Evolutionary conservation across 306 rosid genomes (phyloP).

Genomic region (Malus domestica): DNA sequence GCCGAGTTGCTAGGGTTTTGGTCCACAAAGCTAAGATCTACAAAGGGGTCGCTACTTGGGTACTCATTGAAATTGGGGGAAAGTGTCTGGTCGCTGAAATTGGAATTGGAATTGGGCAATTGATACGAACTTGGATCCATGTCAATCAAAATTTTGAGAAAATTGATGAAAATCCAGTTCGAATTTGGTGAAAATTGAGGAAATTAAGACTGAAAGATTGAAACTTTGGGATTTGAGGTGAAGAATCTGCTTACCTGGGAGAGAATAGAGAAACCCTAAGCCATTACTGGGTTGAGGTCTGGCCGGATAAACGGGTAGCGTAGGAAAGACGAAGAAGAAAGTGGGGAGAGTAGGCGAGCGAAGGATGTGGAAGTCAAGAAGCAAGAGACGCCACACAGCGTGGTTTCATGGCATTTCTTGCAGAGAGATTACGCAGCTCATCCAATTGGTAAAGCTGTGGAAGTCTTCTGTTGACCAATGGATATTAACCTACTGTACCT

Average conservation of each 20-base stretch:
- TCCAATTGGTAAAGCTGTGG: not conserved
- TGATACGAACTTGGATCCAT: slow-evolving; percentile 29
- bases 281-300: not conserved
- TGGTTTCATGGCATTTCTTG: not conserved
- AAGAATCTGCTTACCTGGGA: not conserved
- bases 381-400: not conserved
- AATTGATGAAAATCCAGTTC: not conserved
- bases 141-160: not conserved
- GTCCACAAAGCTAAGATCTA: slow-evolving; percentile 12
- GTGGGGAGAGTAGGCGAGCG: not conserved
- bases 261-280: not conserved
- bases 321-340: not conserved
- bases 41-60: slow-evolving; percentile 8
- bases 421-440: not conserved
- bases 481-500: not conserved
- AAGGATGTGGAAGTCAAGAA: not conserved
- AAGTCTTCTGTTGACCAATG: not conserved
- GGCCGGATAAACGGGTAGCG: not conserved
- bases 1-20: not conserved
- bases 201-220: not conserved
- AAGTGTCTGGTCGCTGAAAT: slow-evolving; percentile 2
- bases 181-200: not conserved
- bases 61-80: slow-evolving; percentile 9
- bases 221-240: not conserved
- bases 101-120: slow-evolving; percentile 9